Base-by-base conservation (phyloP, 306 rosid genomes). In the Prunus kanzakura region DNA sequence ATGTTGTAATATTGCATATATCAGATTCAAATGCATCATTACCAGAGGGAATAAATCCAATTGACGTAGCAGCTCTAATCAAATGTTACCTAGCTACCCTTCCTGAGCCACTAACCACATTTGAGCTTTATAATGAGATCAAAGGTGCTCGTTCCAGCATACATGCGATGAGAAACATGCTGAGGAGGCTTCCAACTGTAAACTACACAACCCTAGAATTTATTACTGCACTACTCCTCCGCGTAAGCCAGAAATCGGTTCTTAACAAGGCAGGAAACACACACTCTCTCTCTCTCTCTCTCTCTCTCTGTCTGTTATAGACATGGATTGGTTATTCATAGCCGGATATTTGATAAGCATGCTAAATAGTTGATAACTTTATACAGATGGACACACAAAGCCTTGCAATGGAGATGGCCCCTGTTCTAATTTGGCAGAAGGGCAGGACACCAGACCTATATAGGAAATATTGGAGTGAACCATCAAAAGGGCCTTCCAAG, bases 151-250 rank as follows among this genome's bases (percentile, higher is more conserved):
- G 89, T 22, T 88, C 98, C 78, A 89, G 84, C 86, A 88, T 89
- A 78, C 84, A 81, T 82, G 75, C 87, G 75, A 85, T 92, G 88
- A 91, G 86, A 87, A 89, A 89, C 85, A 80, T 87, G 84, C 87
- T 96, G 65, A 92, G 87, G 88, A 84, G 54, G 76, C 98, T 96
- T 81, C 92, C 98, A 11, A 89, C 81, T 67, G 99, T 89, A 41
- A 96, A 96, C 82, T 96, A 88, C 85, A 96, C 90, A 91, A 96
- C 98, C 80, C 79, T 96, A 84, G 98, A 96, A 85, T 92, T 89
- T 80, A 76, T 86, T 30, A 96, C 98, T 38, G 99, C 99, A 63
- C 74, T 96, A 71, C 72, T 96, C 61, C 90, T 91, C 60, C 96
- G 97, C 32, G 88, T 91, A 78, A 91, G 96, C 90, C 97, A 89